These are phyloP conservation scores for Colletotrichum viniferum DNA, from an alignment of 2,329 filamentous ascomycete species.

Conservation along the genomic window DNA sequence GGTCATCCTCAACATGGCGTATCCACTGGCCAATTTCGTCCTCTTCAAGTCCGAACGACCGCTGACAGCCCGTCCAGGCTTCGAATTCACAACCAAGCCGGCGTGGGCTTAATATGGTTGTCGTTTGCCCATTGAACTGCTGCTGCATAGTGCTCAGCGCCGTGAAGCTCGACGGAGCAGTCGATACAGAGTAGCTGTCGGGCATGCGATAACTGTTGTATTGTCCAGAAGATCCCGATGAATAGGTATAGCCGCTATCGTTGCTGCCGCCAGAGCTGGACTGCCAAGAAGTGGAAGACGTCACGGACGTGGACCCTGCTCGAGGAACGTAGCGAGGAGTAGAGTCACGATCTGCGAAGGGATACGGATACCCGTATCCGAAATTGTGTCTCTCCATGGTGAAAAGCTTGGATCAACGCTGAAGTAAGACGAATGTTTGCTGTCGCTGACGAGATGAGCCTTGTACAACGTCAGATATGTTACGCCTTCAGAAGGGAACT, in stretches of 20 bases:
- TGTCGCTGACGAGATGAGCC: not conserved
- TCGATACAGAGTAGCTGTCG: constrained; percentile 21
- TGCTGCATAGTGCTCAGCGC: constrained; percentile 4
- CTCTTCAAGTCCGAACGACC: constrained; percentile 41
- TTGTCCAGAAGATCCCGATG: not conserved
- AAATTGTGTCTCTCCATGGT: not conserved
- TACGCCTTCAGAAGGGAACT: not conserved
- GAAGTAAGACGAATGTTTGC: not conserved
- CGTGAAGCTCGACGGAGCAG: constrained; percentile 25
- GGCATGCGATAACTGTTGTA: not conserved
- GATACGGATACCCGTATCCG: not conserved
- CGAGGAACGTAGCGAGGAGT: not conserved
- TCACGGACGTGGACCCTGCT: not conserved
- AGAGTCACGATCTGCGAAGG: not conserved
- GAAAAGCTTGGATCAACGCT: not conserved
- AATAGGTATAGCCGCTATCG: not conserved
- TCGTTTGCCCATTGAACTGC: not conserved
- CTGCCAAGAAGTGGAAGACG: not conserved
- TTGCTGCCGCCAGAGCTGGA: not conserved
- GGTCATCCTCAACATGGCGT: constrained; percentile 43
- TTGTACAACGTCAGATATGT: not conserved
- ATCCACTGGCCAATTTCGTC: constrained; percentile 49
- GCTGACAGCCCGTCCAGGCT: constrained; percentile 37
- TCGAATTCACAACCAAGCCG: constrained; percentile 52
- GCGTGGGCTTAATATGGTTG: constrained; percentile 1